Evolutionary conservation across 208 protist genomes (phyloP).

Genomic region (Crithidia mellificae): DNA sequence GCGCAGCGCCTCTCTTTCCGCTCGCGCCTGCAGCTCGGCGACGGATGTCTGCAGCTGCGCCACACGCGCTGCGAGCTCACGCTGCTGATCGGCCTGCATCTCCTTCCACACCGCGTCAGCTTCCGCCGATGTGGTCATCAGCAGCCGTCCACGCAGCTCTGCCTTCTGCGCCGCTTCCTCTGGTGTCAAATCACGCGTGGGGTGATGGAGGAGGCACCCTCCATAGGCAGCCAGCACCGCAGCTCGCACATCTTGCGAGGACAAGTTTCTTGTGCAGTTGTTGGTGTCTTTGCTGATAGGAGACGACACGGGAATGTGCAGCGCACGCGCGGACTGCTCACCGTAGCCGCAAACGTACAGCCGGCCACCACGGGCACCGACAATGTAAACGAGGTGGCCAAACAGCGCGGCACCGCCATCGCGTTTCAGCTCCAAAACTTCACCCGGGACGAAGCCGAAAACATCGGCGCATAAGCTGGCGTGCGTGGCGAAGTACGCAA

Average conservation of each 20-base stretch:
- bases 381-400: conserved; percentile 26
- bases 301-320: conserved; percentile 23
- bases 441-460: conserved; percentile 62
- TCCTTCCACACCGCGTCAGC: background rate
- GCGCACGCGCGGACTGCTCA: conserved; percentile 31
- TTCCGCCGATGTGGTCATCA: too few species aligned
- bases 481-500: conserved; percentile 75
- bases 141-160: conserved; percentile 15
- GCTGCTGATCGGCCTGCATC: background rate
- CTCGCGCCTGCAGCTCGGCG: conserved; percentile 24
- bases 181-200: conserved; percentile 1
- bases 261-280: background rate
- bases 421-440: conserved; percentile 44
- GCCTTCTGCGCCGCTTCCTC: background rate
- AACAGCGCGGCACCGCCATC: conserved; percentile 25
- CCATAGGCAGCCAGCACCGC: conserved; percentile 14
- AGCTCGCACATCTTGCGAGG: conserved; percentile 7
- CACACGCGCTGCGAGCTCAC: background rate
- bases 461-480: conserved; percentile 52
- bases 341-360: conserved; percentile 63
- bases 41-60: conserved; percentile 4
- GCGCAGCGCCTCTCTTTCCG: conserved; percentile 41
- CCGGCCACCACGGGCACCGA: conserved; percentile 61
- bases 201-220: conserved; percentile 6
- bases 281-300: background rate